A percentile compares a stretch with the other conserved stretches of the same genome.
Evolutionary conservation across 1,139 yeast species (phyloP).

Genomic region (Saccharomyces pastorianus): DNA sequence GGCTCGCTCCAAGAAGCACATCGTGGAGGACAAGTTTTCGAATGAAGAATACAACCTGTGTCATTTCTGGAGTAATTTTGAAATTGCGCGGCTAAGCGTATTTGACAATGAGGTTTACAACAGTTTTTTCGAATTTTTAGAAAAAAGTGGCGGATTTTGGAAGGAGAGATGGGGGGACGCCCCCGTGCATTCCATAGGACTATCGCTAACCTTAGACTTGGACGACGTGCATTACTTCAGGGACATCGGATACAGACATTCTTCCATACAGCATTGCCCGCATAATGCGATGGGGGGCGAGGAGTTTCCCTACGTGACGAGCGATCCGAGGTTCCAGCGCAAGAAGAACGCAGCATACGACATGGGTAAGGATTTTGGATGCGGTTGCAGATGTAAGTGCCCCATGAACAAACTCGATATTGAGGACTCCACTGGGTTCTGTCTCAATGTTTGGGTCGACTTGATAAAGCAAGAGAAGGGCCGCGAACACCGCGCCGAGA

Average conservation of each 20-base stretch:
- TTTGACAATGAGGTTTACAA: slow-evolving; percentile 59
- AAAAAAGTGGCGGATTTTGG: slow-evolving; percentile 70
- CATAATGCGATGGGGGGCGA: slow-evolving; percentile 35
- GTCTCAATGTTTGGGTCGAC: slow-evolving; percentile 37
- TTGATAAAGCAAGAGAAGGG: slow-evolving; percentile 18
- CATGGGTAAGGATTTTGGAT: background rate
- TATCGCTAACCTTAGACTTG: slow-evolving; percentile 60
- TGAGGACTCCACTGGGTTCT: slow-evolving; percentile 36
- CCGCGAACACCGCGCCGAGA: background rate
- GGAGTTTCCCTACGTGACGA: slow-evolving; percentile 42
- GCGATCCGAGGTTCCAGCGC: slow-evolving; percentile 13
- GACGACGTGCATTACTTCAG: slow-evolving; percentile 78
- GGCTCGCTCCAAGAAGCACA: slow-evolving; percentile 18
- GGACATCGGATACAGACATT: slow-evolving; percentile 81
- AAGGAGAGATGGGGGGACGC: slow-evolving; percentile 95
- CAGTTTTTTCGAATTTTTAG: slow-evolving; percentile 58
- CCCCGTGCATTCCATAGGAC: slow-evolving; percentile 79
- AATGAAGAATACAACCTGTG: slow-evolving; percentile 33
- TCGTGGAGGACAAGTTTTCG: slow-evolving; percentile 44
- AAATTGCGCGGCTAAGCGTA: slow-evolving; percentile 71
- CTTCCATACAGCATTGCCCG: slow-evolving; percentile 79
- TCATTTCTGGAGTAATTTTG: slow-evolving; percentile 88
- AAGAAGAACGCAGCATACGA: slow-evolving; percentile 1
- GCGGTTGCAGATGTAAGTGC: slow-evolving; percentile 5
- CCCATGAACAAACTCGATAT: slow-evolving; percentile 29